Percentiles rank a stretch among this genome's conserved stretches.
phyloP scores from a whole-genome alignment of 352 stramenopile genomes.

The Chrysophaeum taylorii region DNA sequence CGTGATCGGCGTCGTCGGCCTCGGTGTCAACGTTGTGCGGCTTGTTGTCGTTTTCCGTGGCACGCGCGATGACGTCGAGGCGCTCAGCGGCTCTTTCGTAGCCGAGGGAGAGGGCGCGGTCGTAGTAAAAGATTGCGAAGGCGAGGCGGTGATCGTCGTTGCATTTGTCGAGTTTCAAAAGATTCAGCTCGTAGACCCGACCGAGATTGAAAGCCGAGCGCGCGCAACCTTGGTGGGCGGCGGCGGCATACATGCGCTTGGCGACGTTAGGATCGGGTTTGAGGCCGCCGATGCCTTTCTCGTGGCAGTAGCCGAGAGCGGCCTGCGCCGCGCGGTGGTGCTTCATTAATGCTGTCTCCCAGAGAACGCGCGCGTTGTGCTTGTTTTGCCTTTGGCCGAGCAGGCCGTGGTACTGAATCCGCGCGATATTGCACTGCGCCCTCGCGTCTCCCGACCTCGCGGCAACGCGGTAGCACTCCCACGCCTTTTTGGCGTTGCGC shows the following conservation, averaged over 20 bases:
- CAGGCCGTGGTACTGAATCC: slow-evolving; percentile 6
- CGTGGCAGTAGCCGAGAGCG: neutral
- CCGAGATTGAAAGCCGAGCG: slow-evolving; percentile 5
- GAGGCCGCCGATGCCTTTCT: slow-evolving; percentile 1
- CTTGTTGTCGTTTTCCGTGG: no score
- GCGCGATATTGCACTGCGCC: slow-evolving; percentile 7
- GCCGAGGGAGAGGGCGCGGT: no score
- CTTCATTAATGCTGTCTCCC: neutral
- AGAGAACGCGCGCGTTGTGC: neutral
- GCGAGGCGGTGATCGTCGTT: no score
- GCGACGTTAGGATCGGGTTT: neutral
- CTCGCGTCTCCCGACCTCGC: neutral
- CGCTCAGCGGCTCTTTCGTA: no score
- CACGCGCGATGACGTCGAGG: no score
- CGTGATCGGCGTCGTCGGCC: no score
- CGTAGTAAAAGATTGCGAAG: no score
- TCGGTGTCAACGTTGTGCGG: no score
- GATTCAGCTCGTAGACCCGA: neutral
- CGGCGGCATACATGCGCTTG: neutral
- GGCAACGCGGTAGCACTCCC: neutral
- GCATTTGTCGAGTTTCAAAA: no score
- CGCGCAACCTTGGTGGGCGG: neutral
- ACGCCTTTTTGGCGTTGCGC: neutral
- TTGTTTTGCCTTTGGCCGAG: neutral
- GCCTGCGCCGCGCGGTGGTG: neutral